phyloP scores from a whole-genome alignment of 2,329 filamentous ascomycete species.

The Diaporthe australafricana region DNA sequence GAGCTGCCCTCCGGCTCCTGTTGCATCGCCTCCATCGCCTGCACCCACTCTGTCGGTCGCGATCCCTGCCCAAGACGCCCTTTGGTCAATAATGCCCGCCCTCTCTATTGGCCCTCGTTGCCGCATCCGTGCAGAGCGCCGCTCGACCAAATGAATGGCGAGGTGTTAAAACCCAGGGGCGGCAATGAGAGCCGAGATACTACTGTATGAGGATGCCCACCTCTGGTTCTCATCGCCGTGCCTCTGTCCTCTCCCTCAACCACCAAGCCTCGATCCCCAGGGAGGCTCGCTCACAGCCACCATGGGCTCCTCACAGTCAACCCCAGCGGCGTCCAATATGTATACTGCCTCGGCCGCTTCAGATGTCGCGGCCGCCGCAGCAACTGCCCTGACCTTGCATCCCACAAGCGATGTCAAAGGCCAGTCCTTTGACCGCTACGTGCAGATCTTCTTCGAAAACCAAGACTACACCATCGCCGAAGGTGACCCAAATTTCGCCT shows the following conservation, averaged over 20 bases:
- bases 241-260: not conserved
- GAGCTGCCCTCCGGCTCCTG: conserved; percentile 10
- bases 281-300: not conserved
- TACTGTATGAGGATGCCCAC: not conserved
- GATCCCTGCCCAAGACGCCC: not conserved
- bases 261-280: not conserved
- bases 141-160: not conserved
- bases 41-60: conserved; percentile 4
- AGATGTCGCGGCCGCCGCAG: conserved; percentile 52
- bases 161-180: not conserved
- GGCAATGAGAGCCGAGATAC: not conserved
- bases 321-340: conserved; percentile 32
- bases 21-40: conserved; percentile 9
- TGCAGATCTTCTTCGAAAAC: conserved; percentile 73
- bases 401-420: conserved; percentile 61
- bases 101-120: not conserved
- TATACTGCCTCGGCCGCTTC: conserved; percentile 45
- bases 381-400: conserved; percentile 56
- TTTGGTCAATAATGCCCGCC: conserved; percentile 3
- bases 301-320: conserved; percentile 35
- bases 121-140: conserved; percentile 12
- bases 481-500: conserved; percentile 59
- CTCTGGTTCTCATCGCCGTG: not conserved
- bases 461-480: conserved; percentile 62
- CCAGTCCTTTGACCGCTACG: conserved; percentile 67